These are phyloP conservation scores for Tieghemostelium lacteum DNA, from an alignment of 78 protist genomes.

Conservation along the genomic window DNA sequence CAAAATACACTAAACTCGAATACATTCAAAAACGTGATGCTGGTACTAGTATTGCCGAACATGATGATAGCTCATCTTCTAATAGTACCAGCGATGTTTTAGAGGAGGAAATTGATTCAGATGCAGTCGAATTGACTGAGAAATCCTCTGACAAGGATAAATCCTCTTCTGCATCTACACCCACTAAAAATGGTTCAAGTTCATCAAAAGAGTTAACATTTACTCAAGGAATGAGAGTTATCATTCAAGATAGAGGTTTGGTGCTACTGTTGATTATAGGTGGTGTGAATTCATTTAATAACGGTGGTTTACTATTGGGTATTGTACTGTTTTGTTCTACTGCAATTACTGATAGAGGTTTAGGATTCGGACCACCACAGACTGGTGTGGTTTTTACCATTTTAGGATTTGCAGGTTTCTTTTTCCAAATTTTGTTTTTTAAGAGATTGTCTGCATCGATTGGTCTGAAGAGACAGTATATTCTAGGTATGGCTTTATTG, in stretches of 20 bases:
- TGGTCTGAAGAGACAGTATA: conserved; percentile 54
- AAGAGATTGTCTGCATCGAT: conserved; percentile 28
- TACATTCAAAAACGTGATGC: background rate
- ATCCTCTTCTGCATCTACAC: background rate
- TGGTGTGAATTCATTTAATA: conserved; percentile 42
- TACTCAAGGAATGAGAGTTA: conserved; percentile 24
- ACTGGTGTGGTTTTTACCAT: conserved; percentile 45
- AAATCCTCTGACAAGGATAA: background rate
- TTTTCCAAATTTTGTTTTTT: conserved; percentile 51
- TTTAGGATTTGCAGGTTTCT: conserved; percentile 50
- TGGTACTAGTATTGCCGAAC: background rate
- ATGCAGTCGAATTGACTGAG: background rate
- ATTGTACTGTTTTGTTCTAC: conserved; percentile 28
- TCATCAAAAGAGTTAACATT: conserved; percentile 10
- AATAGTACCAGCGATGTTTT: background rate
- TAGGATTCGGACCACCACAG: conserved; percentile 30
- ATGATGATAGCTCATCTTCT: too few relatives aligned
- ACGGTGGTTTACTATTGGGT: conserved; percentile 49
- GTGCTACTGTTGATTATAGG: conserved; percentile 16
- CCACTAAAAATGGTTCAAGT: background rate
- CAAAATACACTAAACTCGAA: conserved; percentile 21
- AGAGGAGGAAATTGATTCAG: background rate
- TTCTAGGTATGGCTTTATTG: conserved; percentile 28
- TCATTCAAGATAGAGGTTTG: conserved; percentile 10
- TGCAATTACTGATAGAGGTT: background rate